phyloP scores from a whole-genome alignment of 768 basidiomycete genomes.

The Lentinus tigrinus region DNA sequence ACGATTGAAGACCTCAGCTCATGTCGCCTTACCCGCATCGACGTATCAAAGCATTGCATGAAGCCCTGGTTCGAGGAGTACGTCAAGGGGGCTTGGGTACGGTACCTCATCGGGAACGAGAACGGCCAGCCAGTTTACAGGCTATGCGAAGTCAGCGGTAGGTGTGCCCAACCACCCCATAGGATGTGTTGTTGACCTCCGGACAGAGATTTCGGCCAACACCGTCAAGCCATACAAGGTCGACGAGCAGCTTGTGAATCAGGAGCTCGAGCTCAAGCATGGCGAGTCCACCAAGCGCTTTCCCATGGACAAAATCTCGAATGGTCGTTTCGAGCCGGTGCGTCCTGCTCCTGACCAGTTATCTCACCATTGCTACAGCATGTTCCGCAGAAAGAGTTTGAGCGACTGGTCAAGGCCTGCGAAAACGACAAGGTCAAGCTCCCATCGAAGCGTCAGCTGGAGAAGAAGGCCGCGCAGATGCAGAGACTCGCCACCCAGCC shows the following conservation, averaged over 20 bases:
- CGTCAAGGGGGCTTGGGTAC: constrained; percentile 80
- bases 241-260: constrained; percentile 61
- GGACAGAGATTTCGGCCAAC: constrained; percentile 51
- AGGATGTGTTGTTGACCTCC: neutral
- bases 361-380: neutral
- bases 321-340: constrained; percentile 63
- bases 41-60: constrained; percentile 67
- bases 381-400: constrained; percentile 67
- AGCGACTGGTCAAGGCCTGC: constrained; percentile 49
- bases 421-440: constrained; percentile 54
- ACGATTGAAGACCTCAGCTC: constrained; percentile 56
- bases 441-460: constrained; percentile 64
- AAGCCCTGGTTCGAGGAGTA: constrained; percentile 87
- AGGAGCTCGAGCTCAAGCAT: constrained; percentile 73
- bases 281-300: constrained; percentile 64
- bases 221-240: constrained; percentile 68
- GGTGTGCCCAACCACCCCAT: constrained; percentile 28
- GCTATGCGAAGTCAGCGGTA: constrained; percentile 77
- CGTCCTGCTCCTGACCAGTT: constrained; percentile 23
- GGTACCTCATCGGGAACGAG: constrained; percentile 69
- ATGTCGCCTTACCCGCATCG: constrained; percentile 65
- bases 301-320: constrained; percentile 86
- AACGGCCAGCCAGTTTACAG: constrained; percentile 65
- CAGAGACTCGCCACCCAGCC: constrained; percentile 54
- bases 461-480: constrained; percentile 66